Evolutionary conservation across 495 filamentous ascomycete genomes (phyloP).

Genomic region (Cryomyces minteri): DNA sequence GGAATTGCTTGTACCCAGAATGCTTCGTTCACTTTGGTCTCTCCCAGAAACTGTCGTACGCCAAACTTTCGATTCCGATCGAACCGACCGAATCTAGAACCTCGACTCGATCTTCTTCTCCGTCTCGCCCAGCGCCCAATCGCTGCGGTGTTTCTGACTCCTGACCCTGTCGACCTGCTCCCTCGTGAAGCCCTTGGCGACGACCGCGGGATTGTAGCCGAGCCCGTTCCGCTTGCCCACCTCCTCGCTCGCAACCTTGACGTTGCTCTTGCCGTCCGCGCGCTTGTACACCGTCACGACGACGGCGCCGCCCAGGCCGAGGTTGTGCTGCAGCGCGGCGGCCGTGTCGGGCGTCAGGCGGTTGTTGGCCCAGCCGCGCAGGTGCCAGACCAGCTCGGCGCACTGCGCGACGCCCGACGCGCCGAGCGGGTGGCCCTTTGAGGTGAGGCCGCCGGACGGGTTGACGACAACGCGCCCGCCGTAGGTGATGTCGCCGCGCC

Average conservation of each 20-base stretch:
- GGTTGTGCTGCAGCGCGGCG: conserved; percentile 77
- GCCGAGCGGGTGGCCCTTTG: conserved; percentile 89
- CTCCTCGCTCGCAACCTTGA: conserved; percentile 31
- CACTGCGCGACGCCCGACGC: conserved; percentile 90
- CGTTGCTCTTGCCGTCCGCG: conserved; percentile 53
- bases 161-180: conserved; percentile 52
- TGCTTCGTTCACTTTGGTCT: no score
- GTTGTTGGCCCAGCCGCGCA: conserved; percentile 94
- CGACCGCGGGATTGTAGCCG: conserved; percentile 87
- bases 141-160: conserved; percentile 47
- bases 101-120: conserved; percentile 49
- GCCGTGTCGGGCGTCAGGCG: conserved; percentile 47
- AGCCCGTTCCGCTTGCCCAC: conserved; percentile 46
- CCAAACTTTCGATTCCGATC: no score
- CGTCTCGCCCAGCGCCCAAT: conserved; percentile 59
- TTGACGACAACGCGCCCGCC: conserved; percentile 80
- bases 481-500: conserved; percentile 78
- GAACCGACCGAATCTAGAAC: conserved; percentile 19
- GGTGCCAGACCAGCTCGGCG: conserved; percentile 89
- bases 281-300: conserved; percentile 83
- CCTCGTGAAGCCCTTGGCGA: conserved; percentile 67
- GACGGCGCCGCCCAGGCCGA: conserved; percentile 80
- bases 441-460: conserved; percentile 84
- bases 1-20: no score
- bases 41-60: no score